These are phyloP conservation scores for Xerocomellus amylosporus DNA, from an alignment of 768 basidiomycete species.

Conservation along the genomic window DNA sequence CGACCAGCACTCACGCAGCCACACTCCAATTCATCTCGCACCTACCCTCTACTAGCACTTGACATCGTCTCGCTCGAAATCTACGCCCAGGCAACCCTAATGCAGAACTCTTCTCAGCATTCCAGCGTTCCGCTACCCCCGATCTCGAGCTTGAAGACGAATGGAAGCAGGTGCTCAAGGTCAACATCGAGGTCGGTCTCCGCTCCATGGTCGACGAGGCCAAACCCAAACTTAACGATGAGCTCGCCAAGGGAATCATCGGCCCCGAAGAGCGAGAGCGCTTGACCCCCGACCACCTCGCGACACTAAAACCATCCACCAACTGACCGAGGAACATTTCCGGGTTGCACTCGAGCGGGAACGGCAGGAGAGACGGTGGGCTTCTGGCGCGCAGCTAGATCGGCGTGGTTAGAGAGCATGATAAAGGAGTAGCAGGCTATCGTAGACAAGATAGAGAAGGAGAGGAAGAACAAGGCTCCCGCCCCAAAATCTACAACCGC, in stretches of 20 bases:
- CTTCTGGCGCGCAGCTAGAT: slow-evolving; percentile 37
- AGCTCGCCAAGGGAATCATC: slow-evolving; percentile 45
- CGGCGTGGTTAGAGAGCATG: slow-evolving; percentile 34
- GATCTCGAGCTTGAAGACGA: slow-evolving; percentile 50
- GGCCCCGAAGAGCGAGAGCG: slow-evolving; percentile 33
- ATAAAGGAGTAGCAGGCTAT: slow-evolving; percentile 43
- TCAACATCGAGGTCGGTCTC: slow-evolving; percentile 50
- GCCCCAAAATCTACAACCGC: neutral
- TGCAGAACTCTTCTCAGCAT: slow-evolving; percentile 13
- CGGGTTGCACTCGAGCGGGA: slow-evolving; percentile 44
- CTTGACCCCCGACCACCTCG: slow-evolving; percentile 39
- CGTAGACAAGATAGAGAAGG: slow-evolving; percentile 47
- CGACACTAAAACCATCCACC: slow-evolving; percentile 43
- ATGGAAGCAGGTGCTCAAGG: slow-evolving; percentile 49
- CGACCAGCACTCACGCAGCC: neutral
- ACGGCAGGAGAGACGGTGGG: slow-evolving; percentile 50
- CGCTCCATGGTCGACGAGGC: slow-evolving; percentile 53
- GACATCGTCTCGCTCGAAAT: neutral
- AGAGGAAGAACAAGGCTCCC: slow-evolving; percentile 26
- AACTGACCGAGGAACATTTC: slow-evolving; percentile 47
- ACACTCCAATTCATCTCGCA: neutral
- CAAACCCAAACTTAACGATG: slow-evolving; percentile 52
- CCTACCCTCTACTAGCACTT: neutral
- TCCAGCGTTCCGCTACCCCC: slow-evolving; percentile 8
- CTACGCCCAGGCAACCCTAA: slow-evolving; percentile 16